Percentiles rank a stretch among this genome's conserved stretches.
Evolutionary conservation across 2,329 filamentous ascomycete genomes (phyloP).

Genomic region (Phoma sp.): DNA sequence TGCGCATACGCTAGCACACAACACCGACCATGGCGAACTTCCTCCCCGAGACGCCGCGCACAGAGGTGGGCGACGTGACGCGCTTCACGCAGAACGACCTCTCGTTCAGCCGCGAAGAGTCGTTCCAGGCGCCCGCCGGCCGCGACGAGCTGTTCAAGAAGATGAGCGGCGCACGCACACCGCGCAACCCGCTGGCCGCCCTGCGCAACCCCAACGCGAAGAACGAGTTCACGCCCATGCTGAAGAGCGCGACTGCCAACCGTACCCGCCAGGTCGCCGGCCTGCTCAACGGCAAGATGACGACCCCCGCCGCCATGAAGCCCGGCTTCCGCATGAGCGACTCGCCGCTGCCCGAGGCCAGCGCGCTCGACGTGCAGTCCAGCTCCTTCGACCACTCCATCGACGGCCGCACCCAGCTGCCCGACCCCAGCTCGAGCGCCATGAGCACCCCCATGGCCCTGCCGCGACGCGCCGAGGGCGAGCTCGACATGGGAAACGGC

Average conservation of each 20-base stretch:
- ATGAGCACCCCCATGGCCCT: slow-evolving; percentile 82
- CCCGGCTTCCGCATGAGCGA: slow-evolving; percentile 70
- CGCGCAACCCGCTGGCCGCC: slow-evolving; percentile 71
- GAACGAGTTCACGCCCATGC: slow-evolving; percentile 90
- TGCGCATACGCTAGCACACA: slow-evolving; percentile 30
- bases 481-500: slow-evolving; percentile 72
- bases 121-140: slow-evolving; percentile 79
- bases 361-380: slow-evolving; percentile 58
- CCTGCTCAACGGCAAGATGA: slow-evolving; percentile 42
- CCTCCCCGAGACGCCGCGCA: slow-evolving; percentile 83
- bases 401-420: slow-evolving; percentile 73
- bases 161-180: slow-evolving; percentile 72
- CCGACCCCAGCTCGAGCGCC: slow-evolving; percentile 77
- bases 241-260: slow-evolving; percentile 82
- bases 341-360: slow-evolving; percentile 79
- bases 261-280: slow-evolving; percentile 55
- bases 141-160: slow-evolving; percentile 75
- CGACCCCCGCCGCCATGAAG: slow-evolving; percentile 72
- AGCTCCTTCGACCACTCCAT: slow-evolving; percentile 62
- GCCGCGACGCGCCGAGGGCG: slow-evolving; percentile 67
- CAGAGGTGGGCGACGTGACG: slow-evolving; percentile 82
- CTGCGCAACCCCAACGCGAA: slow-evolving; percentile 61
- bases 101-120: slow-evolving; percentile 85
- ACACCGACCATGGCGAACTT: slow-evolving; percentile 51
- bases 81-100: slow-evolving; percentile 71